These are phyloP conservation scores for Lachancea quebecensis DNA, from an alignment of 805 yeast species.

Conservation along the genomic window DNA sequence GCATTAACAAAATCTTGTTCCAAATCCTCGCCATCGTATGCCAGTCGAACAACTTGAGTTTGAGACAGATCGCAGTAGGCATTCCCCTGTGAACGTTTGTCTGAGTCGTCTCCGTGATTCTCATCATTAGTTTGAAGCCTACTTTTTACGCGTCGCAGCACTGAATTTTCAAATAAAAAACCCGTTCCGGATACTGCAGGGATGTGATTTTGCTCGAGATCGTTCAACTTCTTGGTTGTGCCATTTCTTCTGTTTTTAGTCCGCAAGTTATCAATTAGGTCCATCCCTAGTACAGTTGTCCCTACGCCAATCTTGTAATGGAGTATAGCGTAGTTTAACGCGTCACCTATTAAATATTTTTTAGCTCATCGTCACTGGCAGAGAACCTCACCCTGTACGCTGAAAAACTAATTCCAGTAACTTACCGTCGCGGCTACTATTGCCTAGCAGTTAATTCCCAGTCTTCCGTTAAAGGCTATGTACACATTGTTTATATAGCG, in stretches of 20 bases:
- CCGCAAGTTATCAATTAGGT: constrained; percentile 17
- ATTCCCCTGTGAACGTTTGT: neutral
- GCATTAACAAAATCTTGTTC: constrained; percentile 1
- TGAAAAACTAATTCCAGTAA: too few species aligned
- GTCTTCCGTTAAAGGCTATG: too few species aligned
- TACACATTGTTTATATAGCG: too few species aligned
- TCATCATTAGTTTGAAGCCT: constrained; percentile 15
- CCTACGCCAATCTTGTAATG: neutral
- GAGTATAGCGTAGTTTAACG: neutral
- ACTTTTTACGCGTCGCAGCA: constrained; percentile 17
- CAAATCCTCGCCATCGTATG: constrained; percentile 22
- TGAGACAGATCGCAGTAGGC: neutral
- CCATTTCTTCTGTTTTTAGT: constrained; percentile 16
- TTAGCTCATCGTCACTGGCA: neutral
- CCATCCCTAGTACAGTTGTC: constrained; percentile 17
- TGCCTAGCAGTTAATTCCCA: too few species aligned
- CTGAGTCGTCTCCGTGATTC: neutral
- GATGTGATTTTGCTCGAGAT: constrained; percentile 6
- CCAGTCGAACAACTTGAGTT: constrained; percentile 10
- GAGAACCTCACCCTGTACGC: too few species aligned
- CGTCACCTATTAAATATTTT: neutral
- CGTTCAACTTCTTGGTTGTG: constrained; percentile 15
- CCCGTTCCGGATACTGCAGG: constrained; percentile 15
- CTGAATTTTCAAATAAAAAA: constrained; percentile 20
- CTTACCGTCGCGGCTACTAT: too few species aligned